A percentile compares a stretch with the other conserved stretches of the same genome.
Conservation (phyloP, 2,329 filamentous ascomycete genomes). For the Aspergillus felis region DNA sequence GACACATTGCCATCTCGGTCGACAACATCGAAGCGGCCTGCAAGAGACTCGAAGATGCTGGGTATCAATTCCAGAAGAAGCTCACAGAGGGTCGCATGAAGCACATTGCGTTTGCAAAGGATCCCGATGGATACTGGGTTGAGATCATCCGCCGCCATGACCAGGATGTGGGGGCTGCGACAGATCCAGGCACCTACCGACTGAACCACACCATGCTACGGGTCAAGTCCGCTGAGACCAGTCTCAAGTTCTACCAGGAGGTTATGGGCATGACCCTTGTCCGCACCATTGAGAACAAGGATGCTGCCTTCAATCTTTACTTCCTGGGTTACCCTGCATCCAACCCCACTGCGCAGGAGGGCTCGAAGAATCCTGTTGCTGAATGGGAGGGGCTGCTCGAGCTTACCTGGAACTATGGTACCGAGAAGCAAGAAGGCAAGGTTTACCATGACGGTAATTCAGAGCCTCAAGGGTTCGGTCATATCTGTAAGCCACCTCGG, state of each 20-base stretch:
- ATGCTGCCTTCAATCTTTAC: constrained; percentile 80
- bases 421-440: constrained; percentile 70
- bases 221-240: constrained; percentile 75
- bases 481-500: constrained; percentile 65
- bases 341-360: constrained; percentile 50
- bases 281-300: constrained; percentile 65
- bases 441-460: constrained; percentile 95
- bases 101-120: constrained; percentile 83
- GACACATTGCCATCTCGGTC: constrained; percentile 79
- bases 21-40: constrained; percentile 87
- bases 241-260: constrained; percentile 77
- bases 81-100: constrained; percentile 82
- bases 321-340: constrained; percentile 76
- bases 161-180: constrained; percentile 66
- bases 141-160: constrained; percentile 63
- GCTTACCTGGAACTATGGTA: constrained; percentile 75
- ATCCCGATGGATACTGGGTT: constrained; percentile 78
- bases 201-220: constrained; percentile 74
- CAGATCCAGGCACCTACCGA: constrained; percentile 71
- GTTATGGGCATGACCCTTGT: constrained; percentile 83
- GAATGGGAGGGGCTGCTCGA: constrained; percentile 81
- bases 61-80: constrained; percentile 94
- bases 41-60: constrained; percentile 80
- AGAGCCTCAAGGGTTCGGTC: constrained; percentile 88
- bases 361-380: constrained; percentile 54